Conservation (phyloP, 1,284 basidiomycete genomes). For the Tilletia indica region DNA sequence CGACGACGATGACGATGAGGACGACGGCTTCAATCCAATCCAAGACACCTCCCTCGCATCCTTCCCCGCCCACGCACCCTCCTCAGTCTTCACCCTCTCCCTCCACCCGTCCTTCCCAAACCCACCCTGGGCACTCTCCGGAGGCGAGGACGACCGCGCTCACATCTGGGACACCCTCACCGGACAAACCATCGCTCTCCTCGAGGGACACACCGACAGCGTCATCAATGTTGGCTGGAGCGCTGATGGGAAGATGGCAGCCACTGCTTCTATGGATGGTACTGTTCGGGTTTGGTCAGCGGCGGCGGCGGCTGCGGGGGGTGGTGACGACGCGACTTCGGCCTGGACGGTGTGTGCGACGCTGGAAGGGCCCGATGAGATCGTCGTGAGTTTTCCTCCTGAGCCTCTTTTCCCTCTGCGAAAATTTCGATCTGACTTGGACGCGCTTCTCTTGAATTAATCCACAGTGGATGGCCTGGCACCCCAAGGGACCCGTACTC, state of each 20-base stretch:
- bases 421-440: too few relatives aligned
- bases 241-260: slow-evolving; percentile 81
- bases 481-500: slow-evolving; percentile 85
- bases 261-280: slow-evolving; percentile 97
- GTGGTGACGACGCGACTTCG: slow-evolving; percentile 62
- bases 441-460: neutral
- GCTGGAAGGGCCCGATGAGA: slow-evolving; percentile 89
- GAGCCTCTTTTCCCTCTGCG: too few relatives aligned
- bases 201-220: slow-evolving; percentile 89
- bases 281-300: slow-evolving; percentile 82
- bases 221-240: slow-evolving; percentile 80
- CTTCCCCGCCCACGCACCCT: slow-evolving; percentile 30
- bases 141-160: slow-evolving; percentile 91
- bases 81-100: slow-evolving; percentile 77
- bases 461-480: slow-evolving; percentile 85
- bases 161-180: slow-evolving; percentile 89
- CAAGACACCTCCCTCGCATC: slow-evolving; percentile 53
- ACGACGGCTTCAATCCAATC: slow-evolving; percentile 21
- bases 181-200: slow-evolving; percentile 75
- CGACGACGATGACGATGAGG: slow-evolving; percentile 9
- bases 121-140: slow-evolving; percentile 79
- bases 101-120: slow-evolving; percentile 73
- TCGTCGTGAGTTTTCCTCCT: slow-evolving; percentile 65
- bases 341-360: slow-evolving; percentile 90
- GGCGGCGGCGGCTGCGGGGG: slow-evolving; percentile 21